Conservation (phyloP, 2,329 filamentous ascomycete genomes). For the Penicillium capsulatum region DNA sequence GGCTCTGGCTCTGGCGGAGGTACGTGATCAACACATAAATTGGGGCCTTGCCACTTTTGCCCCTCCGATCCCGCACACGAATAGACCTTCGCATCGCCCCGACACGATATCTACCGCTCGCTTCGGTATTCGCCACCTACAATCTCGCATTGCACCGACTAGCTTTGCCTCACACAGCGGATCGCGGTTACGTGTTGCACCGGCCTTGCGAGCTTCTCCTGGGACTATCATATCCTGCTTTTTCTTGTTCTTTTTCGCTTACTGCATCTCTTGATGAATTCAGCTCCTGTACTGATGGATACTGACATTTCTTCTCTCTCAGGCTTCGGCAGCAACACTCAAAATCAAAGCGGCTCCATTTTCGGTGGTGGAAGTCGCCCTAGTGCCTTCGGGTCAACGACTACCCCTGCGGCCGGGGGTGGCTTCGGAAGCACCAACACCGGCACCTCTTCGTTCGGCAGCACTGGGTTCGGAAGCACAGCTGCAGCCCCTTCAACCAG, state of each 20-base stretch:
- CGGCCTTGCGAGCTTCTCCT: too few relatives aligned
- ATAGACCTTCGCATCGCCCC: too few relatives aligned
- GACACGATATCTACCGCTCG: not conserved
- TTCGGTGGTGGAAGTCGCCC: slow-evolving; percentile 36
- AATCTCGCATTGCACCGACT: not conserved
- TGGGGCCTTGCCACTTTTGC: slow-evolving; percentile 24
- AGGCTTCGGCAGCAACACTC: slow-evolving; percentile 38
- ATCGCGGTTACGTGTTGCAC: too few relatives aligned
- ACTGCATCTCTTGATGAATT: slow-evolving; percentile 3
- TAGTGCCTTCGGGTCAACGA: slow-evolving; percentile 30
- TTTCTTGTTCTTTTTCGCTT: not conserved
- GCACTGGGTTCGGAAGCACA: slow-evolving; percentile 19
- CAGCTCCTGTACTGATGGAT: slow-evolving; percentile 6
- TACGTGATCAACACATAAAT: slow-evolving; percentile 33
- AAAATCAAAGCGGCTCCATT: slow-evolving; percentile 31
- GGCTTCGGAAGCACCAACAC: slow-evolving; percentile 31
- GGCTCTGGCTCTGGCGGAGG: slow-evolving; percentile 38
- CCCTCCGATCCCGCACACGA: not conserved
- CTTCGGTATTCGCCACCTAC: not conserved
- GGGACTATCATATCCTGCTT: too few relatives aligned
- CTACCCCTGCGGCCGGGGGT: slow-evolving; percentile 27
- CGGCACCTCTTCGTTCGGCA: slow-evolving; percentile 19
- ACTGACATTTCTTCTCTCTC: slow-evolving; percentile 19
- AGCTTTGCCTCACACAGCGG: too few relatives aligned
- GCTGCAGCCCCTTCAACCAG: slow-evolving; percentile 14